Conservation (phyloP, 345 rosid genomes). For the Chamaenerion angustifolium region DNA sequence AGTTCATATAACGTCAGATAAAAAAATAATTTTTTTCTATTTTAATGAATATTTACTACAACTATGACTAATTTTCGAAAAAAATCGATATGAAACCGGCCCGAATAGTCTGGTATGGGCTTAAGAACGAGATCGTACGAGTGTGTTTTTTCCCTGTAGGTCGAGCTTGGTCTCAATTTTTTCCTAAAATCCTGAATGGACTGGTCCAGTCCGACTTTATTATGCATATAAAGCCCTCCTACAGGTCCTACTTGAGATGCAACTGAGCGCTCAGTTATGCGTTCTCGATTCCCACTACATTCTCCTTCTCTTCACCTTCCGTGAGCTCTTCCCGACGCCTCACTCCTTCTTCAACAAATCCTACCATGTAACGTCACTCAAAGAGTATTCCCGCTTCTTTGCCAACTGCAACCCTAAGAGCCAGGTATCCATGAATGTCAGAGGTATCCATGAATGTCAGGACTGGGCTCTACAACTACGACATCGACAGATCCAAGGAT, state of each 20-base stretch:
- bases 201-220: too few relatives aligned
- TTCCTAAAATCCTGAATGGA: too few relatives aligned
- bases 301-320: constrained; percentile 49
- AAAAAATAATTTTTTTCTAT: too few relatives aligned
- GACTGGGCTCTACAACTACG: constrained; percentile 63
- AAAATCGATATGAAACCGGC: too few relatives aligned
- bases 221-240: constrained; percentile 73
- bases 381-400: constrained; percentile 82
- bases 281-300: constrained; percentile 69
- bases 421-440: constrained; percentile 78
- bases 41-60: too few relatives aligned
- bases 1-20: too few relatives aligned
- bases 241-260: constrained; percentile 73
- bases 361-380: constrained; percentile 51
- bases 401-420: constrained; percentile 77
- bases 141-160: too few relatives aligned
- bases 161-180: too few relatives aligned
- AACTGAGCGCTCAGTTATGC: constrained; percentile 64
- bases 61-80: too few relatives aligned
- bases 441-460: too few relatives aligned
- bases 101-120: too few relatives aligned
- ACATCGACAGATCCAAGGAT: constrained; percentile 42
- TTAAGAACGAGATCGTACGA: too few relatives aligned
- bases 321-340: constrained; percentile 75
- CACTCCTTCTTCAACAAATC: constrained; percentile 43